These are phyloP conservation scores for Russula sp. DNA, from an alignment of 768 basidiomycete species.

Conservation along the genomic window DNA sequence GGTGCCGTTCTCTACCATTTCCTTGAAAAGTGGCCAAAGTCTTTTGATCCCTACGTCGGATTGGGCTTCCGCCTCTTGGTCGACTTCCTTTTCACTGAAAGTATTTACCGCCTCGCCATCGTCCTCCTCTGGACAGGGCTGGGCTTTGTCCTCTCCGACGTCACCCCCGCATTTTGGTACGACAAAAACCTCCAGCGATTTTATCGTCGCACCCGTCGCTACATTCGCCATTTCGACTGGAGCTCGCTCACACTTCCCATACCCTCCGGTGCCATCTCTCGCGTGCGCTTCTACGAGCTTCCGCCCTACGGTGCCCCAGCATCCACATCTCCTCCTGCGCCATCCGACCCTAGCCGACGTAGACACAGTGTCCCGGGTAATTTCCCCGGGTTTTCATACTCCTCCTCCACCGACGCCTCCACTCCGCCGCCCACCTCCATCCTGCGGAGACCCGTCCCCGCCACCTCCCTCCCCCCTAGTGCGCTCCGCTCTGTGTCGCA, in stretches of 20 bases:
- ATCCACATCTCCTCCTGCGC: not conserved
- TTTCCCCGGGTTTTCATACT: conserved; percentile 11
- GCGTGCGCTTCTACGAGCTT: conserved; percentile 20
- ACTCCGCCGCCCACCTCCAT: not conserved
- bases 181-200: conserved; percentile 32
- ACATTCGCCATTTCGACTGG: conserved; percentile 18
- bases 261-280: conserved; percentile 22
- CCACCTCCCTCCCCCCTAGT: conserved; percentile 16
- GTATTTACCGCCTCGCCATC: conserved; percentile 38
- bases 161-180: conserved; percentile 40
- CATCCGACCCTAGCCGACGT: not conserved
- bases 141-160: conserved; percentile 46
- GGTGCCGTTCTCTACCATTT: conserved; percentile 70
- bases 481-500: conserved; percentile 10
- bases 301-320: not conserved
- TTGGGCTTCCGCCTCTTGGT: conserved; percentile 63
- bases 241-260: conserved; percentile 21
- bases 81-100: conserved; percentile 62
- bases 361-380: conserved; percentile 15
- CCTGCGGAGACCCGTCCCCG: conserved; percentile 14
- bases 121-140: conserved; percentile 46
- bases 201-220: conserved; percentile 25
- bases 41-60: conserved; percentile 63
- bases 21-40: conserved; percentile 54
- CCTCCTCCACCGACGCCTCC: conserved; percentile 11